These are phyloP conservation scores for Chenopodium berlandieri DNA, from an alignment of 148 eudicot genomes.

Conservation along the genomic window DNA sequence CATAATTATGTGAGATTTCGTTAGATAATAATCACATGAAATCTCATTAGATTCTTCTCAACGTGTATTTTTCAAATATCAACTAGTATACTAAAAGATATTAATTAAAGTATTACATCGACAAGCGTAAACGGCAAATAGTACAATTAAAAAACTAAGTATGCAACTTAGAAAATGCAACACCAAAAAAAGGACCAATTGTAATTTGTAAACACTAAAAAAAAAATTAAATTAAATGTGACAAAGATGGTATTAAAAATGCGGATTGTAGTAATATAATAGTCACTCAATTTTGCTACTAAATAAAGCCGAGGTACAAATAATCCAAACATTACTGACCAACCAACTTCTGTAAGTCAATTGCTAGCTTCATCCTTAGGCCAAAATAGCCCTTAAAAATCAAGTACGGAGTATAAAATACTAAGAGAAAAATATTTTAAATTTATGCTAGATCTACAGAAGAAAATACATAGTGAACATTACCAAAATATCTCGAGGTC, in stretches of 20 bases:
- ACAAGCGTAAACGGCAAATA: no score
- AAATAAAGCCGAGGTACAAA: slow-evolving; percentile 7
- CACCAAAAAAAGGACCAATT: no score
- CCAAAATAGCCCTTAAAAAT: not conserved
- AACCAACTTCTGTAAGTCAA: not conserved
- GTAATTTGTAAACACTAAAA: no score
- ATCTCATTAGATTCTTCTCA: no score
- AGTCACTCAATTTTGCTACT: not conserved
- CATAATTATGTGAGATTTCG: no score
- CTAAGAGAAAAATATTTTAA: not conserved
- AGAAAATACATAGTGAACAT: not conserved
- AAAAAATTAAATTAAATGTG: no score
- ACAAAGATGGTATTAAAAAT: not conserved
- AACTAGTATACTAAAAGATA: no score
- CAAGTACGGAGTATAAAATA: not conserved
- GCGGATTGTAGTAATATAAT: not conserved
- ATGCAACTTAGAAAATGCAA: no score
- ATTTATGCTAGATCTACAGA: not conserved
- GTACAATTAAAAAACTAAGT: no score
- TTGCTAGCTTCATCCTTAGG: slow-evolving; percentile 6
- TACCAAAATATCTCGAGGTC: not conserved
- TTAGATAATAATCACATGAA: no score
- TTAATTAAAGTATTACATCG: no score
- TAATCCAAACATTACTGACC: slow-evolving; percentile 1
- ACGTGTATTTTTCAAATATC: no score